Percentiles rank a stretch among this genome's conserved stretches.
Conservation (phyloP, 768 basidiomycete species). For the Boletus rex-veris region DNA sequence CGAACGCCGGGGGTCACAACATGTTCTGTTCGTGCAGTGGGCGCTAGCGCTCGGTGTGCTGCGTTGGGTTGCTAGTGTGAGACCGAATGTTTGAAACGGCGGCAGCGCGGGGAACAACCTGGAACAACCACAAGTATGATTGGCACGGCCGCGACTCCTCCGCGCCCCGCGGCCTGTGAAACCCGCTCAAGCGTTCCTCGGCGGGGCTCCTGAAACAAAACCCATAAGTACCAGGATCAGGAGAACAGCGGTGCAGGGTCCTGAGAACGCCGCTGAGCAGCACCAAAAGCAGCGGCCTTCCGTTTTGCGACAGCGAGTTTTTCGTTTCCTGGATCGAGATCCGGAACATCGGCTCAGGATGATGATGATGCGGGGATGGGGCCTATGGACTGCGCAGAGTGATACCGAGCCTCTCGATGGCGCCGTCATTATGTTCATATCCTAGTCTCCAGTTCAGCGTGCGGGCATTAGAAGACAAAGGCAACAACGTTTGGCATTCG, state of each 20-base stretch:
- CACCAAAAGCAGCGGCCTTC: conserved; percentile 26
- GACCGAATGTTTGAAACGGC: too few relatives aligned
- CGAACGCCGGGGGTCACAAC: not conserved
- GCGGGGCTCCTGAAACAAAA: conserved; percentile 11
- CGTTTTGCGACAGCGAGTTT: conserved; percentile 29
- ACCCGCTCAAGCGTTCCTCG: conserved; percentile 6
- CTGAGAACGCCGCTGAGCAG: conserved; percentile 30
- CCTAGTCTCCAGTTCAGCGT: not conserved
- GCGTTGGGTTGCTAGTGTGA: too few relatives aligned
- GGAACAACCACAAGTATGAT: too few relatives aligned
- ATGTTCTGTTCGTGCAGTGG: not conserved
- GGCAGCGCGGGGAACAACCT: not conserved
- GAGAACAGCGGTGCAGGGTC: conserved; percentile 21
- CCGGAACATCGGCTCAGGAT: conserved; percentile 23
- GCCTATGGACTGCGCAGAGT: conserved; percentile 6
- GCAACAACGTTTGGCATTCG: conserved; percentile 22
- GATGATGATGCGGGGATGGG: conserved; percentile 24
- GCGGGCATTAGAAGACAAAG: conserved; percentile 4
- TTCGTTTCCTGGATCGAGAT: conserved; percentile 27
- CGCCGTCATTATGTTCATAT: conserved; percentile 3
- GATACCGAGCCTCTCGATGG: not conserved
- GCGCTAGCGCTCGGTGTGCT: not conserved
- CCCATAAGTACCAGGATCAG: conserved; percentile 4
- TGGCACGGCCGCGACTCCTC: conserved; percentile 20
- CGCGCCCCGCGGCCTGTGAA: conserved; percentile 19